Conservation (phyloP, 768 basidiomycete genomes). For the Tylopilus balloui region DNA sequence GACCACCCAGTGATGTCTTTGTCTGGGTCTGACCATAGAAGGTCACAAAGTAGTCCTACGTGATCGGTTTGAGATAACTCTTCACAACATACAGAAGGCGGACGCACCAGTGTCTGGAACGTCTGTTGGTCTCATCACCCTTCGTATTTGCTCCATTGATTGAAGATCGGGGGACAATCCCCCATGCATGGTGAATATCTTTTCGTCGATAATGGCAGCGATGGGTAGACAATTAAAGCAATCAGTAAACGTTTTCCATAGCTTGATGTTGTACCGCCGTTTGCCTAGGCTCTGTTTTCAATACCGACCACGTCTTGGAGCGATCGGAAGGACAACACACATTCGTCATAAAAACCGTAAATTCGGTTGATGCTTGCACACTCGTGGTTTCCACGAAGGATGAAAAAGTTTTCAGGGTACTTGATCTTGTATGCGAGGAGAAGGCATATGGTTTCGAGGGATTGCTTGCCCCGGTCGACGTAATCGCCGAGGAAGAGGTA, state of each 20-base stretch:
- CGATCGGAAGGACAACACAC: constrained; percentile 45
- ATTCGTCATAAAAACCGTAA: constrained; percentile 99
- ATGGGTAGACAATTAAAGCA: constrained; percentile 99
- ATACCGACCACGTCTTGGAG: neutral
- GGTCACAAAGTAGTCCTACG: constrained; percentile 86
- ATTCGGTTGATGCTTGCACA: constrained; percentile 99
- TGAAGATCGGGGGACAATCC: constrained; percentile 96
- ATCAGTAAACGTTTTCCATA: constrained; percentile 99
- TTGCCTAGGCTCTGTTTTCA: constrained; percentile 62
- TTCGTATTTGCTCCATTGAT: constrained; percentile 99
- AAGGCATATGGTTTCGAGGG: constrained; percentile 98
- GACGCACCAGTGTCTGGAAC: constrained; percentile 92
- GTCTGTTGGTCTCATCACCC: constrained; percentile 98
- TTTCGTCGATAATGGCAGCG: constrained; percentile 99
- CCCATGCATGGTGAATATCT: constrained; percentile 99
- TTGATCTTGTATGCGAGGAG: constrained; percentile 99
- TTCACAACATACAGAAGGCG: neutral
- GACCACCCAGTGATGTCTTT: constrained; percentile 99
- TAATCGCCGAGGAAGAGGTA: constrained; percentile 99
- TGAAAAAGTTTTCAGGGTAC: constrained; percentile 99
- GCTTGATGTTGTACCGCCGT: constrained; percentile 99
- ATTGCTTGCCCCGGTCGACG: constrained; percentile 98
- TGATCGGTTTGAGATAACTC: constrained; percentile 6
- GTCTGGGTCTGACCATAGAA: constrained; percentile 99
- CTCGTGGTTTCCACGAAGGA: constrained; percentile 97